Evolutionary conservation across 1,284 basidiomycete species (phyloP), one percentile per base, ranked within the genome.

Genomic region (Ceratobasidium sp.): DNA sequence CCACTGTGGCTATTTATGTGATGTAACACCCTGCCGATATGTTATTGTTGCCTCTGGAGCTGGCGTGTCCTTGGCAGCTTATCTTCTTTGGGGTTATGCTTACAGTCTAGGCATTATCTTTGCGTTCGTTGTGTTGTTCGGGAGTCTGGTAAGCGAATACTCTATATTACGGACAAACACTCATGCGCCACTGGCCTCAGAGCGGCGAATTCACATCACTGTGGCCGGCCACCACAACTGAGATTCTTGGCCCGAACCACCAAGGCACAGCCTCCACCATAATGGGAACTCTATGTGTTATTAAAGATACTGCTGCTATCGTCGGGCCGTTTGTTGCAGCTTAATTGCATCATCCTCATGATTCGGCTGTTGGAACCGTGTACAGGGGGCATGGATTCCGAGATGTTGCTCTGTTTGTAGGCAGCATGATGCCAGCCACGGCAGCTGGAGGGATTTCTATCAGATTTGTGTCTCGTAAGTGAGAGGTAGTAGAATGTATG

Each of bases 321-420:
- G 40, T 64, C 12, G 70, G 70, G 10, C 70, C 70, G 10, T 42
- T 71, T 22, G 45, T 71, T 31, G 68, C 70, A n/a, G 68, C 70
- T 1, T 52, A n/a, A 3, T 50, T 71, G 3, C 58, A 71, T 49
- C 47, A 32, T 8, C 52, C 68, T 3, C 32, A 62, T 25, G 57
- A 62, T 22, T 12, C 32, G 3, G 35, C 56, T 13, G 5, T 45
- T 3, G 43, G 38, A n/a, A 62, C 34, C 34, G 31, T 38, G n/a
- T 62, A 69, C 31, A 50, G 56, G 49, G 68, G 68, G 15, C 64
- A 69, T 50, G 68, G 68, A 15, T 69, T 69, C 22, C 35, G 42
- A 6, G 40, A 50, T 4, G 68, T 69, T 22, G 64, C 45, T 2
- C n/a, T 69, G 13, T 69, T 69, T 55, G 68, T 69, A 8, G 68